Percentiles rank a stretch among this genome's conserved stretches.
Evolutionary conservation across 768 basidiomycete genomes (phyloP).

Genomic region (Pisolithus marmoratus): DNA sequence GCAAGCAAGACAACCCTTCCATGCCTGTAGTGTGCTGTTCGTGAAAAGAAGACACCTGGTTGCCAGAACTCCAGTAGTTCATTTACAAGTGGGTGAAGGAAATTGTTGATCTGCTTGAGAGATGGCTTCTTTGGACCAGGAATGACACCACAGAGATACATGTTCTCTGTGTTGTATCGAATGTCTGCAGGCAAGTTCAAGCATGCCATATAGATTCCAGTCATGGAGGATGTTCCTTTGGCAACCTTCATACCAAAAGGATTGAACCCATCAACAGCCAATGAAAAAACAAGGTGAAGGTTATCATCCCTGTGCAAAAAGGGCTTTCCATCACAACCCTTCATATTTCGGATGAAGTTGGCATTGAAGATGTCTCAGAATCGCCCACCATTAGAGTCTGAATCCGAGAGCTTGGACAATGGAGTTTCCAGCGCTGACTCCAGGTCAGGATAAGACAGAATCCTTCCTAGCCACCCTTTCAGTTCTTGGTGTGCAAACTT

Average conservation of each 20-base stretch:
- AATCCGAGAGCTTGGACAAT: neutral
- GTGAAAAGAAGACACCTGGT: slow-evolving; percentile 22
- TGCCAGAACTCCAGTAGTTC: slow-evolving; percentile 27
- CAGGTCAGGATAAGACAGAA: slow-evolving; percentile 20
- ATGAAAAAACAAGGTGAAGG: slow-evolving; percentile 23
- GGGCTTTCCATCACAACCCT: slow-evolving; percentile 20
- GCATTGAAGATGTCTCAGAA: slow-evolving; percentile 19
- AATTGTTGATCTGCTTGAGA: slow-evolving; percentile 30
- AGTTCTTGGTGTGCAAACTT: slow-evolving; percentile 23
- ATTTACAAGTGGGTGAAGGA: slow-evolving; percentile 21
- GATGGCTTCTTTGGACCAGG: slow-evolving; percentile 36
- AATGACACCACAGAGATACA: slow-evolving; percentile 35
- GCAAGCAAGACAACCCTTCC: slow-evolving; percentile 26
- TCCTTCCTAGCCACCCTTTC: slow-evolving; percentile 19
- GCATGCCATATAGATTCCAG: slow-evolving; percentile 24
- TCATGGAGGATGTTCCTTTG: slow-evolving; percentile 17
- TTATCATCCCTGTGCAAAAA: slow-evolving; percentile 9
- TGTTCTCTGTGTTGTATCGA: slow-evolving; percentile 31
- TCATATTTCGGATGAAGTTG: slow-evolving; percentile 16
- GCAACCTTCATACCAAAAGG: slow-evolving; percentile 22
- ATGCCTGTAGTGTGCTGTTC: slow-evolving; percentile 12
- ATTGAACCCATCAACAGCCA: slow-evolving; percentile 12
- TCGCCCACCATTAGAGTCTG: slow-evolving; percentile 7
- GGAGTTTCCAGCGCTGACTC: slow-evolving; percentile 21
- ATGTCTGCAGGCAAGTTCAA: slow-evolving; percentile 33